Evolutionary conservation across 2,329 filamentous ascomycete species (phyloP).

Genomic region (Diplodia seriata): DNA sequence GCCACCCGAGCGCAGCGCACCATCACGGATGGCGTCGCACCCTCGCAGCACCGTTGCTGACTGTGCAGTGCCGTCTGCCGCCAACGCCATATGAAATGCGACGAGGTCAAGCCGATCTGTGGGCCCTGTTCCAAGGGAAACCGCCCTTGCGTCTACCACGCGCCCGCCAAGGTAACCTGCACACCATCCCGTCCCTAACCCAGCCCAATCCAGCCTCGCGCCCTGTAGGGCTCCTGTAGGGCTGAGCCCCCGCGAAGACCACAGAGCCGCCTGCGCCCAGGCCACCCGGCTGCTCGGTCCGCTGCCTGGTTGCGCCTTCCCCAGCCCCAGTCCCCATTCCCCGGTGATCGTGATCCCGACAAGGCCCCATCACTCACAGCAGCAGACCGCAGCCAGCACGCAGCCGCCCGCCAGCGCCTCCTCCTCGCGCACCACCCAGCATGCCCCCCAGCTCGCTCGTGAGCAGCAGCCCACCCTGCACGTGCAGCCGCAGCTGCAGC

Average conservation of each 20-base stretch:
- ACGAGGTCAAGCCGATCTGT: conserved; percentile 55
- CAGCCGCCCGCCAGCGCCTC: background rate
- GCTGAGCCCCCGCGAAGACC: conserved; percentile 18
- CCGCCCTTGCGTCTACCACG: conserved; percentile 51
- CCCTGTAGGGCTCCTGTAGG: conserved; percentile 30
- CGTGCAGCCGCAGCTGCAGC: conserved; percentile 13
- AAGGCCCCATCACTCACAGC: background rate
- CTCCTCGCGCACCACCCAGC: conserved; percentile 1
- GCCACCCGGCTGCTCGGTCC: background rate
- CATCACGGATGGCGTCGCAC: conserved; percentile 10
- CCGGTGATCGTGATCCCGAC: background rate
- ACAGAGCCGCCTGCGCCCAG: conserved; percentile 18
- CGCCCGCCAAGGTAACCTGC: conserved; percentile 31
- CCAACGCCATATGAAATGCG: conserved; percentile 59
- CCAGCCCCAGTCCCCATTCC: background rate
- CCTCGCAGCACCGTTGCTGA: conserved; percentile 5
- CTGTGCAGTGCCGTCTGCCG: conserved; percentile 52
- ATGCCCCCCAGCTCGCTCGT: background rate
- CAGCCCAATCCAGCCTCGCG: conserved; percentile 13
- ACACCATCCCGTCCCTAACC: conserved; percentile 13
- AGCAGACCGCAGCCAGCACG: background rate
- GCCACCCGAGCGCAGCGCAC: conserved; percentile 3
- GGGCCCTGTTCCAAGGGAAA: conserved; percentile 54
- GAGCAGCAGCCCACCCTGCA: conserved; percentile 8
- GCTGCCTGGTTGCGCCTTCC: background rate